phyloP scores from a whole-genome alignment of 176 grass and related monocot genomes.

The Elymus sibiricus region DNA sequence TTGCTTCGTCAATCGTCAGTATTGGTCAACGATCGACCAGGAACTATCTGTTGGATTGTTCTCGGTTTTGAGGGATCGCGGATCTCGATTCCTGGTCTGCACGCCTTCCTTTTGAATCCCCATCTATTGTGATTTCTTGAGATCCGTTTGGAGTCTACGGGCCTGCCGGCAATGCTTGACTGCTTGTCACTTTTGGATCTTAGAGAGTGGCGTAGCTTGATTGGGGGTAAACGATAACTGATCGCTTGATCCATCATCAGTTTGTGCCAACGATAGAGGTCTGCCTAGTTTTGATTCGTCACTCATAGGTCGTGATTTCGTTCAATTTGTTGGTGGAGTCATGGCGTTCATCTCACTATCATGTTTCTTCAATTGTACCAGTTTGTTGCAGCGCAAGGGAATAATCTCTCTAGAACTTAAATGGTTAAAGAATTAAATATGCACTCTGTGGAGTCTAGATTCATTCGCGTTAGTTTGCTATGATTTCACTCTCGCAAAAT shows the following conservation, averaged over 20 bases:
- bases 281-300: not conserved
- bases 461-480: not conserved
- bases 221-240: not conserved
- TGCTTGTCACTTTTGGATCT: not conserved
- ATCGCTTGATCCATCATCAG: not conserved
- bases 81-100: not conserved
- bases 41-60: not conserved
- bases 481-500: not conserved
- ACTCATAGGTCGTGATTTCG: not conserved
- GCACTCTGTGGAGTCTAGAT: not conserved
- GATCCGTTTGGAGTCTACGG: not conserved
- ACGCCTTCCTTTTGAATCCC: not conserved
- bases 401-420: not conserved
- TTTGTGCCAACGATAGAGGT: not conserved
- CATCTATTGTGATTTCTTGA: not conserved
- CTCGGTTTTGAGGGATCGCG: not conserved
- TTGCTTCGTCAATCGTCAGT: not conserved
- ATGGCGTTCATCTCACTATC: not conserved
- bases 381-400: not conserved
- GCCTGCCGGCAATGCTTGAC: not conserved
- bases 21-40: not conserved
- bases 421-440: not conserved
- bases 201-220: not conserved
- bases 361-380: not conserved
- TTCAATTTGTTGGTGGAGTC: not conserved